Evolutionary conservation across 2,329 filamentous ascomycete genomes (phyloP).

Genomic region (Sarocladium strictum): DNA sequence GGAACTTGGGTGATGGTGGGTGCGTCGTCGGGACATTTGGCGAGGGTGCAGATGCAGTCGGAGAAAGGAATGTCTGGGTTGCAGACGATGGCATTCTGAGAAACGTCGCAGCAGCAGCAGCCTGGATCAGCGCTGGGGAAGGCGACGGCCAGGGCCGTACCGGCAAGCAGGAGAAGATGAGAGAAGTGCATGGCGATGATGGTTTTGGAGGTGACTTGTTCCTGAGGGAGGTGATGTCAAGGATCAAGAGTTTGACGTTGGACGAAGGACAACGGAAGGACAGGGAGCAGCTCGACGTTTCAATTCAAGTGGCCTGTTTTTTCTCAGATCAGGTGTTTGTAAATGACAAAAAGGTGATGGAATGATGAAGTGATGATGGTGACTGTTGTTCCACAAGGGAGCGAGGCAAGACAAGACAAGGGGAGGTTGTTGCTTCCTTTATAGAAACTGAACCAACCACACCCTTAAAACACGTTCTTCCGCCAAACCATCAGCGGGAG

Average conservation of each 20-base stretch:
- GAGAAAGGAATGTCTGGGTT: slow-evolving; percentile 10
- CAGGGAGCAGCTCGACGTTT: no score
- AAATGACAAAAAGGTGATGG: no score
- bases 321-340: no score
- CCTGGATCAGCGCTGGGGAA: slow-evolving; percentile 15
- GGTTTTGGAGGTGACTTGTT: not conserved
- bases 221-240: slow-evolving; percentile 13
- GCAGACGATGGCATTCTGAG: slow-evolving; percentile 20
- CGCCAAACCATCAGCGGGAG: no score
- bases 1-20: slow-evolving; percentile 9
- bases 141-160: slow-evolving; percentile 14
- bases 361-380: not conserved
- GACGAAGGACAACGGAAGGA: no score
- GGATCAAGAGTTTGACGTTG: slow-evolving; percentile 16
- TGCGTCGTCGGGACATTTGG: slow-evolving; percentile 18
- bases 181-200: slow-evolving; percentile 12
- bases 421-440: not conserved
- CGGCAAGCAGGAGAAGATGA: slow-evolving; percentile 17
- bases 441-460: not conserved
- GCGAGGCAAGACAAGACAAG: not conserved
- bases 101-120: slow-evolving; percentile 30
- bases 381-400: not conserved
- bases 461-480: not conserved
- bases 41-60: slow-evolving; percentile 22
- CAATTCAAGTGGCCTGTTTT: no score